Evolutionary conservation across 176 grass and related monocot genomes (phyloP).

Genomic region (Themeda triandra): DNA sequence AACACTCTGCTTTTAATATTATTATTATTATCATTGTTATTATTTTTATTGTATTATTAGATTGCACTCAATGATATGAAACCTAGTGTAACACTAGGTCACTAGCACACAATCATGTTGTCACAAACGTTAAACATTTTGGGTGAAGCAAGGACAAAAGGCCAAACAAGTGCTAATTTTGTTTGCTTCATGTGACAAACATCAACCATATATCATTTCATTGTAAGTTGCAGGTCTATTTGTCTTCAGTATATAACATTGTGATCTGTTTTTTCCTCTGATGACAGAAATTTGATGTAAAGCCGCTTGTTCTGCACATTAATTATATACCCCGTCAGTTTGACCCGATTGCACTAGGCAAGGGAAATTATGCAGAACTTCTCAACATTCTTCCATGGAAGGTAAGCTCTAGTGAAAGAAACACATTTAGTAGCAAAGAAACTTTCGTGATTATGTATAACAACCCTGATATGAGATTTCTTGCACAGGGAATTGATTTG

Average conservation of each 20-base stretch:
- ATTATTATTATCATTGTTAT: not conserved
- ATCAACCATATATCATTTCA: not conserved
- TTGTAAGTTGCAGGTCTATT: not conserved
- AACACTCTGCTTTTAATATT: not conserved
- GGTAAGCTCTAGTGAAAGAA: constrained; percentile 43
- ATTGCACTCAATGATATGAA: not conserved
- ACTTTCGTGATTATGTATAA: not conserved
- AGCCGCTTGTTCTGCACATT: constrained; percentile 71
- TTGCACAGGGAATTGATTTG: constrained; percentile 87
- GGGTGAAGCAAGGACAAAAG: not conserved
- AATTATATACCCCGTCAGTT: constrained; percentile 95
- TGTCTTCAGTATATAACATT: constrained; percentile 20
- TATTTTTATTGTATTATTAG: not conserved
- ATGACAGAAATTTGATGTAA: constrained; percentile 92
- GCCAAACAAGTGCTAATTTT: not conserved
- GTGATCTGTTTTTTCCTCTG: constrained; percentile 12
- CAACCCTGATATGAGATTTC: constrained; percentile 1
- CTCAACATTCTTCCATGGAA: constrained; percentile 98
- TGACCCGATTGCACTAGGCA: constrained; percentile 81
- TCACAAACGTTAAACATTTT: not conserved
- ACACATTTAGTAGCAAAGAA: not conserved
- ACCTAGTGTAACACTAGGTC: not conserved
- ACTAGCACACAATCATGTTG: not conserved
- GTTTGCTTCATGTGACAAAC: not conserved
- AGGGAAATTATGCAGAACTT: constrained; percentile 96